phyloP scores from a whole-genome alignment of 257 asterid genomes.

The Solanum medicagineum region DNA sequence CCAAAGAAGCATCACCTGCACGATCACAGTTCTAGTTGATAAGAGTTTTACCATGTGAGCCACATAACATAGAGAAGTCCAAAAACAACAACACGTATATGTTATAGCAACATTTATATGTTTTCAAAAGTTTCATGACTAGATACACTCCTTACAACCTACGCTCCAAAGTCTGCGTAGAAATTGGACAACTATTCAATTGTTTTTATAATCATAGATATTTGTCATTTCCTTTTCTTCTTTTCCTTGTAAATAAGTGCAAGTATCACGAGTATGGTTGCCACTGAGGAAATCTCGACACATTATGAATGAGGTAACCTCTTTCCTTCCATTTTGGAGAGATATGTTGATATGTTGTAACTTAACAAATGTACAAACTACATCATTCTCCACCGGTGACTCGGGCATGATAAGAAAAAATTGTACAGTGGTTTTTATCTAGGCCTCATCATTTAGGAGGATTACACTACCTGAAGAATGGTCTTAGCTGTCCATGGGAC shows the following conservation, averaged over 20 bases:
- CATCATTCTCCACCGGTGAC: not conserved
- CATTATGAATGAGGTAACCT: not conserved
- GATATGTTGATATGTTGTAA: not conserved
- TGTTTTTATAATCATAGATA: not conserved
- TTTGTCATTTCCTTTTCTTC: not conserved
- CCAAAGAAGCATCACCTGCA: conserved; percentile 92
- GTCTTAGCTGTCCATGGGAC: conserved; percentile 98
- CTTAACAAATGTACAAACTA: not conserved
- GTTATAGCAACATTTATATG: not conserved
- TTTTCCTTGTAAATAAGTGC: not conserved
- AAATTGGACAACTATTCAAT: not conserved
- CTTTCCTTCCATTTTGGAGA: not conserved
- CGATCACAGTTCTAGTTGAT: not conserved
- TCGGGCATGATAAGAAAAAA: not conserved
- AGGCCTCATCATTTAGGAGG: not conserved
- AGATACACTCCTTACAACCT: not conserved
- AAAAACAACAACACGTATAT: not conserved
- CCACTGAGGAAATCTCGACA: not conserved
- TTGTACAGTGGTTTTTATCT: not conserved
- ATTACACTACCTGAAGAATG: conserved; percentile 50
- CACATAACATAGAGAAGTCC: not conserved
- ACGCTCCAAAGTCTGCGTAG: not conserved
- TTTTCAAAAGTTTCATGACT: not conserved
- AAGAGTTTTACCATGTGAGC: not conserved
- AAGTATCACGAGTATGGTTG: not conserved